Percentiles rank a stretch among this genome's conserved stretches.
phyloP scores from a whole-genome alignment of 805 yeast genomes.

The Yarrowia alimentaria region DNA sequence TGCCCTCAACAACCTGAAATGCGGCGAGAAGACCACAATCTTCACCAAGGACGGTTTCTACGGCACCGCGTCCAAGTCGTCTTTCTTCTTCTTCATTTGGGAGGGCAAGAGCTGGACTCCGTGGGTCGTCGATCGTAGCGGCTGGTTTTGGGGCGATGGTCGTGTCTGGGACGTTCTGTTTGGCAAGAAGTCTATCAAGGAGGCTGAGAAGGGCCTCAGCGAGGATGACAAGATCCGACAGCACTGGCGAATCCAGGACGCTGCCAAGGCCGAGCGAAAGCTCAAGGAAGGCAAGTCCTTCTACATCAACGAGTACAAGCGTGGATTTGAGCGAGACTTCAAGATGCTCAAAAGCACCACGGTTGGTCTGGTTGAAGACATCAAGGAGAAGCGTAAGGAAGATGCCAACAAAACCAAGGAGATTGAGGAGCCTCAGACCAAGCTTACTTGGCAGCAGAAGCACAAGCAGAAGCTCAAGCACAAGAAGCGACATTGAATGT shows the following conservation, averaged over 20 bases:
- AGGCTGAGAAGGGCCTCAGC: constrained; percentile 68
- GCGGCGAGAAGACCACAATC: constrained; percentile 62
- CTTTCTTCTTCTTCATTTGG: constrained; percentile 70
- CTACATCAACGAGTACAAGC: constrained; percentile 27
- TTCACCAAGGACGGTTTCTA: constrained; percentile 89
- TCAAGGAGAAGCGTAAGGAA: constrained; percentile 20
- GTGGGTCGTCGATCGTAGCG: constrained; percentile 79
- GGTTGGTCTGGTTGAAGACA: constrained; percentile 18
- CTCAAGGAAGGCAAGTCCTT: constrained; percentile 33
- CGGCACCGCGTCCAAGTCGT: constrained; percentile 72
- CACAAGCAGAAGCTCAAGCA: constrained; percentile 17
- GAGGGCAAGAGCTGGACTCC: constrained; percentile 57
- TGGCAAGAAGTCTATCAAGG: constrained; percentile 73
- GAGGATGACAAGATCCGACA: constrained; percentile 59
- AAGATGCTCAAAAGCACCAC: constrained; percentile 12
- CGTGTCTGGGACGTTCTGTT: constrained; percentile 77
- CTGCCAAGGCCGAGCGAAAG: constrained; percentile 46
- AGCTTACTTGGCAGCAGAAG: constrained; percentile 23
- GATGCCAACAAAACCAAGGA: background rate
- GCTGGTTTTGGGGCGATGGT: constrained; percentile 93
- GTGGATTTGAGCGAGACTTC: constrained; percentile 22
- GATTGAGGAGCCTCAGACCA: constrained; percentile 11
- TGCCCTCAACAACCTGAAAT: constrained; percentile 54
- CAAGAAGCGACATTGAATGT: constrained; percentile 6
- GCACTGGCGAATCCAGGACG: constrained; percentile 48